Evolutionary conservation across 2,329 filamentous ascomycete genomes (phyloP).

Genomic region (Beauveria brongniartii): DNA sequence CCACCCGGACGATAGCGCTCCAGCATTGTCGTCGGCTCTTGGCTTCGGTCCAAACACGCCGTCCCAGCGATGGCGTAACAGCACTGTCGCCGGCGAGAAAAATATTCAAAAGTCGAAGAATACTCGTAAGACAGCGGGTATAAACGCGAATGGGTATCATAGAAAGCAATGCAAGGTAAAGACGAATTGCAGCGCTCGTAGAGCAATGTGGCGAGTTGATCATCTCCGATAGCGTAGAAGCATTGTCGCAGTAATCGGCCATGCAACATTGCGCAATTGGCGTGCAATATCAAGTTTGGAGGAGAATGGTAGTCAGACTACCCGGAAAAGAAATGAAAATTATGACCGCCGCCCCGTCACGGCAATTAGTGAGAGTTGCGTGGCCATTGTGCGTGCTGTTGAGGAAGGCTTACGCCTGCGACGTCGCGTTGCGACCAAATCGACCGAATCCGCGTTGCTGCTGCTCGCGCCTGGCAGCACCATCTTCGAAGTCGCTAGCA

Average conservation of each 20-base stretch:
- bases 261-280: neutral
- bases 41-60: constrained; percentile 42
- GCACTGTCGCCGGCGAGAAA: constrained; percentile 46
- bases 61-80: constrained; percentile 49
- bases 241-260: constrained; percentile 37
- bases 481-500: constrained; percentile 45
- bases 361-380: constrained; percentile 24
- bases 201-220: neutral
- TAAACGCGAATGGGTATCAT: constrained; percentile 40
- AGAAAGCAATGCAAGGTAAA: constrained; percentile 19
- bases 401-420: constrained; percentile 16
- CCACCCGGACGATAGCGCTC: constrained; percentile 42
- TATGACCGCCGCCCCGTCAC: constrained; percentile 5
- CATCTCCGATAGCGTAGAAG: constrained; percentile 40
- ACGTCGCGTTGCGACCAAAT: constrained; percentile 25
- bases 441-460: constrained; percentile 50
- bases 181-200: neutral
- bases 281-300: neutral
- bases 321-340: constrained; percentile 14
- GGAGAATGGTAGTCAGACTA: constrained; percentile 31
- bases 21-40: constrained; percentile 41
- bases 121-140: constrained; percentile 35
- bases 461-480: constrained; percentile 50
- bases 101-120: constrained; percentile 14
- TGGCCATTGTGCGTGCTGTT: constrained; percentile 13